Base-by-base conservation (phyloP, 257 asterid genomes). In the Verbena officinalis region DNA sequence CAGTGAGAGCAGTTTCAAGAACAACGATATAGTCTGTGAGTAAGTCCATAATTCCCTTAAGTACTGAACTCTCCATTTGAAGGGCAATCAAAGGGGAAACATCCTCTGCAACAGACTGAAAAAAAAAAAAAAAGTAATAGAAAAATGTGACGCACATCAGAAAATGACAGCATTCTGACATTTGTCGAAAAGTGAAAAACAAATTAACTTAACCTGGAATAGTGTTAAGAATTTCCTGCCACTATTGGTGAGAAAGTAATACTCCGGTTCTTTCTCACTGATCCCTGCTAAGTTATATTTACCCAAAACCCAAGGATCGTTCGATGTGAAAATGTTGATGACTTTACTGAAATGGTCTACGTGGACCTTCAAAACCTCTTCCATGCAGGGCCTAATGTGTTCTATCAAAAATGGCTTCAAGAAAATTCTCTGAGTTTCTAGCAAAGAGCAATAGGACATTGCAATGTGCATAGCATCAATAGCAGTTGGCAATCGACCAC, bases 181-280 rank as follows among this genome's bases (percentile, higher is more conserved):
- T 27, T 27, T 27, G 4, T 27, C 5, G 4, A 27, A 27, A 27
- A 27, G 5, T 27, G 5, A 27, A 2, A 31, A 45, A 59, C 83
- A 33, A 63, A 27, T 27, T 27, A 27, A 88, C 96, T 27, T 27
- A 27, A 88, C 96, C 96, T 86, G 97, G 61, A 80, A 73, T n/a
- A 90, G 57, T 11, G 86, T 87, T 21, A 85, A 60, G 54, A 90
- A 80, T 60, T 90, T 90, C 59, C 90, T 73, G 60, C 94, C 95
- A 59, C 97, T 90, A 77, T 71, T 76, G 7, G 94, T 68, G 36
- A 90, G 95, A 62, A 80, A 75, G 64, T 83, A 76, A 58, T 80
- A 83, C 12, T 85, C 90, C 0, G 80, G 84, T 27, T 68, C 78
- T 52, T 76, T 81, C 59, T 80, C 75, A 20, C 59, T 17, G 16